Base-by-base conservation (phyloP, 441 rosid genomes). In the Pelargonium fulgidum region DNA sequence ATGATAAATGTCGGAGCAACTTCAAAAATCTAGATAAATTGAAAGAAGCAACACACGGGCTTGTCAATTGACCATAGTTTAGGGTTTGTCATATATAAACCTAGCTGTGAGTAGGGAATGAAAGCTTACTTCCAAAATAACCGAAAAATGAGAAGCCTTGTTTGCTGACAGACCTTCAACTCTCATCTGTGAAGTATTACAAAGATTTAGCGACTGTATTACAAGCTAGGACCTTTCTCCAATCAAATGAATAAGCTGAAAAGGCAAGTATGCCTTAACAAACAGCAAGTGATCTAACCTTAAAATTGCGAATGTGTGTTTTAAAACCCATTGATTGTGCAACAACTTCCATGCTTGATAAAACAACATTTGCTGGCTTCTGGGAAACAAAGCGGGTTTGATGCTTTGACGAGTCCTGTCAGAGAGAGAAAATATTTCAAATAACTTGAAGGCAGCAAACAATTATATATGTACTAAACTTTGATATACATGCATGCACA, bases 271-370 rank as follows among this genome's bases (percentile, higher is more conserved):
- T 33, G 16, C 3, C 16, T 16, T n/a, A 11, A 8, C 12, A 33
- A 50, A 59, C 39, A 52, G n/a, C 41, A 54, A 70, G 39, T 22
- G 9, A 3, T 83, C 79, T 73, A 90, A 59, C 99, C 92, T 91
- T 91, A 76, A 81, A 93, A 71, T 93, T 93, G 41, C 97, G 96
- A 72, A 93, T 93, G 64, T 93, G 99, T 0, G 99, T 93, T 83
- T 93, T 93, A 70, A 83, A 93, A 11, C 99, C 97, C 99, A 93
- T 91, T 68, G 99, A 93, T 70, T 91, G 99, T 9, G 97, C 90
- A 75, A 93, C 96, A 64, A 93, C 97, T 87, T 93, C 99, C 96
- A 93, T 89, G 78, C 87, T 93, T 63, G 96, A 89, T 59, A 93
- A 83, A 59, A 85, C 90, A 71, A 93, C 97, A 62, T 78, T 86